Conservation (phyloP, 2,329 filamentous ascomycete species). For the Alternaria sp. region DNA sequence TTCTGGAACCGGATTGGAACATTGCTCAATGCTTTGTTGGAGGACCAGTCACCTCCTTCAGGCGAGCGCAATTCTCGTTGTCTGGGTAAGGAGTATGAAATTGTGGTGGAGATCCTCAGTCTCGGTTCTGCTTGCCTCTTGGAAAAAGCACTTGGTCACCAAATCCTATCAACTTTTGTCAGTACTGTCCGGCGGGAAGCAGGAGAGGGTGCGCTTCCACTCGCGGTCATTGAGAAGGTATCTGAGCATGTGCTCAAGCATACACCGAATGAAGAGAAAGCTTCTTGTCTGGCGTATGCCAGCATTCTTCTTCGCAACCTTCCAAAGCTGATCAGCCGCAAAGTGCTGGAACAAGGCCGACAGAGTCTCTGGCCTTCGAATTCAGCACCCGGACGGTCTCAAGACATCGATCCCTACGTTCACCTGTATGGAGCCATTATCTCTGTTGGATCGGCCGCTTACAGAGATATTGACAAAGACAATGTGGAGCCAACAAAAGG, state of each 20-base stretch:
- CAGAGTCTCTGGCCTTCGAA: constrained; percentile 72
- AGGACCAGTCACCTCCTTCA: constrained; percentile 31
- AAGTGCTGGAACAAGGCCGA: constrained; percentile 68
- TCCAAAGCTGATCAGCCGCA: constrained; percentile 55
- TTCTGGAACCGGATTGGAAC: constrained; percentile 43
- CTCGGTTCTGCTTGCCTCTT: constrained; percentile 60
- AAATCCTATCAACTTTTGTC: constrained; percentile 66
- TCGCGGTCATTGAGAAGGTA: constrained; percentile 75
- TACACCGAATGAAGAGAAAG: constrained; percentile 29
- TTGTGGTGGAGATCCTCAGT: constrained; percentile 72
- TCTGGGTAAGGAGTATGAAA: constrained; percentile 74
- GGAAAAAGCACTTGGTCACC: constrained; percentile 24
- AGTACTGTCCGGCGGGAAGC: constrained; percentile 66
- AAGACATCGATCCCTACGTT: constrained; percentile 67
- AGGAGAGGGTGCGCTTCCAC: constrained; percentile 72
- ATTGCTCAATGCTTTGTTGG: constrained; percentile 34
- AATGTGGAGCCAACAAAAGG: constrained; percentile 53
- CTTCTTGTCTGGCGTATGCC: constrained; percentile 36
- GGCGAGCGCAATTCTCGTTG: constrained; percentile 48
- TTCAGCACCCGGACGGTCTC: constrained; percentile 43
- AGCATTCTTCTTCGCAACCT: constrained; percentile 50
- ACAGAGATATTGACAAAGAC: constrained; percentile 55
- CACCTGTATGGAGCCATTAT: constrained; percentile 70
- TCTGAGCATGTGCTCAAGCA: constrained; percentile 56
- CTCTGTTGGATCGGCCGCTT: constrained; percentile 64